phyloP scores from a whole-genome alignment of 257 asterid genomes.

The Sherardia arvensis region DNA sequence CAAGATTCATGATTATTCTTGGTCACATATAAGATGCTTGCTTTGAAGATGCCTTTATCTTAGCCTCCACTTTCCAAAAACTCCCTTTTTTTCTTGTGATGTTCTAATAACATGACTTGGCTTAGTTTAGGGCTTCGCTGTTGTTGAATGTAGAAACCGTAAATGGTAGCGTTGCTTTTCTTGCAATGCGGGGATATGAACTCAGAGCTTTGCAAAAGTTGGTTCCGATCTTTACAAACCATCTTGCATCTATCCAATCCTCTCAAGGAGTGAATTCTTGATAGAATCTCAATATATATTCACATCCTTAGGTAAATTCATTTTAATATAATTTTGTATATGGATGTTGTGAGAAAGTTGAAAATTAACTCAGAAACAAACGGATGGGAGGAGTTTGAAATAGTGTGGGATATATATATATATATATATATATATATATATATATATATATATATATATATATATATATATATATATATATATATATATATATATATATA shows the following conservation, averaged over 20 bases:
- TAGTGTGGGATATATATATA: too few relatives aligned
- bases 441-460: too few relatives aligned
- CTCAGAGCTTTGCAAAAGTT: not conserved
- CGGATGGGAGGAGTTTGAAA: too few relatives aligned
- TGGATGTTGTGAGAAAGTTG: too few relatives aligned
- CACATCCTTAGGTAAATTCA: not conserved
- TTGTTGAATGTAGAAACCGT: constrained; percentile 5
- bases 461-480: too few relatives aligned
- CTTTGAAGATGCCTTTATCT: constrained; percentile 20
- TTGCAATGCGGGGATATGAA: constrained; percentile 7
- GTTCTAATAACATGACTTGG: not conserved
- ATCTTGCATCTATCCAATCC: constrained; percentile 6
- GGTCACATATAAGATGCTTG: constrained; percentile 4
- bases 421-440: too few relatives aligned
- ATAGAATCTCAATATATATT: constrained; percentile 10
- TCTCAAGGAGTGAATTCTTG: not conserved
- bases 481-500: too few relatives aligned
- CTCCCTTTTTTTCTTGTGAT: not conserved
- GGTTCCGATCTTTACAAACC: constrained; percentile 6
- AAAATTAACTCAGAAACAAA: too few relatives aligned
- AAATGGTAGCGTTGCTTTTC: constrained; percentile 3
- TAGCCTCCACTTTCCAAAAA: not conserved
- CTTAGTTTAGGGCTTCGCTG: not conserved
- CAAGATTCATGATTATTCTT: not conserved
- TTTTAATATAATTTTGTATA: too few relatives aligned